Conservation (phyloP, 129 eudicot genomes). For the Lactuca sativa region DNA sequence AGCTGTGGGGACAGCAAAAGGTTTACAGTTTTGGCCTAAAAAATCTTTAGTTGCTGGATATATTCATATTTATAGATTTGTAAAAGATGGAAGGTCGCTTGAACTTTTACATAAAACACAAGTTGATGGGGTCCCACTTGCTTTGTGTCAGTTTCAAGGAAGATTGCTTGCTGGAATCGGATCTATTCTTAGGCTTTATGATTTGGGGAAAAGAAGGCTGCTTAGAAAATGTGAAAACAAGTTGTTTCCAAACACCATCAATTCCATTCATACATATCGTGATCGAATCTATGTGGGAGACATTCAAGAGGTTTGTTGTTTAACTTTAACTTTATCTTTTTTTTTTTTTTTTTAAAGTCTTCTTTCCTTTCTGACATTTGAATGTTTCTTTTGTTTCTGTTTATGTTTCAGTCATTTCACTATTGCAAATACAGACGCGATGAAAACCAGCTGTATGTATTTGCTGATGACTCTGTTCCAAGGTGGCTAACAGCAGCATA, state of each 20-base stretch:
- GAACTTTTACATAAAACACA: conserved; percentile 97
- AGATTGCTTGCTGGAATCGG: conserved; percentile 96
- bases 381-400: not conserved
- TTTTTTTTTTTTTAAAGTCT: conserved; percentile 1
- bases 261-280: conserved; percentile 86
- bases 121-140: conserved; percentile 96
- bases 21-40: conserved; percentile 90
- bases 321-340: not conserved
- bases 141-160: conserved; percentile 93
- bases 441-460: conserved; percentile 90
- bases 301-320: conserved; percentile 69
- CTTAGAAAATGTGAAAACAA: conserved; percentile 98
- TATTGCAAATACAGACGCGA: conserved; percentile 97
- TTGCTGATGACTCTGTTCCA: conserved; percentile 97
- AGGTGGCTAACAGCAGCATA: conserved; percentile 93
- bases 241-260: conserved; percentile 86
- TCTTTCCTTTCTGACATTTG: no score
- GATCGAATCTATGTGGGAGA: conserved; percentile 99
- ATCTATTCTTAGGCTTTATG: conserved; percentile 82
- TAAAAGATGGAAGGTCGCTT: conserved; percentile 81
- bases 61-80: conserved; percentile 90
- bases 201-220: conserved; percentile 84
- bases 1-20: conserved; percentile 98
- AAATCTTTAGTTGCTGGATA: conserved; percentile 70
- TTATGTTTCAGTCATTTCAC: conserved; percentile 78